Percentiles rank a stretch among this genome's conserved stretches.
Evolutionary conservation across 2,329 filamentous ascomycete genomes (phyloP).

Genomic region (Fusarium siculi): DNA sequence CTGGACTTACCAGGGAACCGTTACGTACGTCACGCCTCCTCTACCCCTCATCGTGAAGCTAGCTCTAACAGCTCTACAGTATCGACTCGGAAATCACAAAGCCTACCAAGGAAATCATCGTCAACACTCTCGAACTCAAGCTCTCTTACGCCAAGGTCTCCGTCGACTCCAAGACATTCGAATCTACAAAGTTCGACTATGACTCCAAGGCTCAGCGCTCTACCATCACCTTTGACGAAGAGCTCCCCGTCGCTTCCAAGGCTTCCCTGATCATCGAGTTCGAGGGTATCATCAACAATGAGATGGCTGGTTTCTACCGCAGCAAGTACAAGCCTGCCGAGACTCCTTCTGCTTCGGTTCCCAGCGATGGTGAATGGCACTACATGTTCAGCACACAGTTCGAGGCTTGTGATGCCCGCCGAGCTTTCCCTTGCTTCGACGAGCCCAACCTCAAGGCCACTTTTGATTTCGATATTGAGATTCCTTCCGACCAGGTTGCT

Average conservation of each 20-base stretch:
- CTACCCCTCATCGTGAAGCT: constrained; percentile 17
- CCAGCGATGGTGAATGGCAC: constrained; percentile 74
- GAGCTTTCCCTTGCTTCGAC: constrained; percentile 97
- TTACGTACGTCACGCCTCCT: constrained; percentile 59
- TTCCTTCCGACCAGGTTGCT: constrained; percentile 87
- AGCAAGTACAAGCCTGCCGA: constrained; percentile 89
- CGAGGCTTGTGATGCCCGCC: constrained; percentile 92
- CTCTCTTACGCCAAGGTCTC: constrained; percentile 73
- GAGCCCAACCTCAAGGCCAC: constrained; percentile 97
- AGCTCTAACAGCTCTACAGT: constrained; percentile 51
- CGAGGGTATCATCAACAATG: constrained; percentile 84
- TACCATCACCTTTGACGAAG: constrained; percentile 78
- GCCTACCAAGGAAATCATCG: constrained; percentile 77
- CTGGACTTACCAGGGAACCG: constrained; percentile 84
- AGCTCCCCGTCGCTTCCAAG: constrained; percentile 74
- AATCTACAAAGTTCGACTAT: constrained; percentile 78
- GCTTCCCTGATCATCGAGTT: constrained; percentile 77
- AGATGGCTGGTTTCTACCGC: constrained; percentile 93
- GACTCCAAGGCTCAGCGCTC: constrained; percentile 86
- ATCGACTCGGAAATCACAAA: constrained; percentile 80
- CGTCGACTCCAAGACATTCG: constrained; percentile 64
- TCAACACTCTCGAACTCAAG: constrained; percentile 89
- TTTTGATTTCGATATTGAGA: constrained; percentile 92
- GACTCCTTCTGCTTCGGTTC: constrained; percentile 79
- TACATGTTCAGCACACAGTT: constrained; percentile 96